phyloP scores from a whole-genome alignment of 495 filamentous ascomycete genomes.

The Lophiostoma macrostomum region DNA sequence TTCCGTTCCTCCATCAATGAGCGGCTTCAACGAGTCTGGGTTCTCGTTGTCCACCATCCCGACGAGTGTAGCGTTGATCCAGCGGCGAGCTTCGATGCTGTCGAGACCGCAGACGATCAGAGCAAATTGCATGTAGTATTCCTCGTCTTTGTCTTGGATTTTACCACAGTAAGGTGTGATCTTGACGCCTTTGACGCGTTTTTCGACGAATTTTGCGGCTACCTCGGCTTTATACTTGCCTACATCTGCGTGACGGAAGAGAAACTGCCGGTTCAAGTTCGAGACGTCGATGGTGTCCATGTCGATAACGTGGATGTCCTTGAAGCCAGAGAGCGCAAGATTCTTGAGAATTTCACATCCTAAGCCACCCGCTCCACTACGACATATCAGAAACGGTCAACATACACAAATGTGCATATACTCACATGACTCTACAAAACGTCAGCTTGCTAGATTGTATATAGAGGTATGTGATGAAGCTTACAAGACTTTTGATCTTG shows the following conservation, averaged over 20 bases:
- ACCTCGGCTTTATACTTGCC: slow-evolving; percentile 92
- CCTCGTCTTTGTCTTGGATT: slow-evolving; percentile 96
- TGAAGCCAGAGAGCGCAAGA: slow-evolving; percentile 91
- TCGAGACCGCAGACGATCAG: slow-evolving; percentile 94
- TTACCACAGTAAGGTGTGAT: slow-evolving; percentile 92
- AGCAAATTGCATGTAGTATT: slow-evolving; percentile 97
- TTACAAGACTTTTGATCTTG: slow-evolving; percentile 69
- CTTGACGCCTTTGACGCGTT: slow-evolving; percentile 78
- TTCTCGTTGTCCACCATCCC: slow-evolving; percentile 81
- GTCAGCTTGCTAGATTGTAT: no score
- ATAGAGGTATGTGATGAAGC: no score
- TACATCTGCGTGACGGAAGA: slow-evolving; percentile 90
- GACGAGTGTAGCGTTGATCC: slow-evolving; percentile 95
- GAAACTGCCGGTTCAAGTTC: slow-evolving; percentile 96
- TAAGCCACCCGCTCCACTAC: slow-evolving; percentile 86
- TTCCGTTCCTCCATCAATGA: slow-evolving; percentile 97
- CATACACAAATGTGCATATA: neutral
- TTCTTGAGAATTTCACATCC: slow-evolving; percentile 98
- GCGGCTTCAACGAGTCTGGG: slow-evolving; percentile 78
- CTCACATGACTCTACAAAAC: slow-evolving; percentile 49
- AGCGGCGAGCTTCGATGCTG: slow-evolving; percentile 92
- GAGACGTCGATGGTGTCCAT: slow-evolving; percentile 99
- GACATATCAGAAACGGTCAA: slow-evolving; percentile 2
- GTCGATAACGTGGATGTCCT: slow-evolving; percentile 97
- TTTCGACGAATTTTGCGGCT: slow-evolving; percentile 86